These are phyloP conservation scores for Apiotrichum brassicae DNA, from an alignment of 1,284 basidiomycete genomes.

Conservation along the genomic window DNA sequence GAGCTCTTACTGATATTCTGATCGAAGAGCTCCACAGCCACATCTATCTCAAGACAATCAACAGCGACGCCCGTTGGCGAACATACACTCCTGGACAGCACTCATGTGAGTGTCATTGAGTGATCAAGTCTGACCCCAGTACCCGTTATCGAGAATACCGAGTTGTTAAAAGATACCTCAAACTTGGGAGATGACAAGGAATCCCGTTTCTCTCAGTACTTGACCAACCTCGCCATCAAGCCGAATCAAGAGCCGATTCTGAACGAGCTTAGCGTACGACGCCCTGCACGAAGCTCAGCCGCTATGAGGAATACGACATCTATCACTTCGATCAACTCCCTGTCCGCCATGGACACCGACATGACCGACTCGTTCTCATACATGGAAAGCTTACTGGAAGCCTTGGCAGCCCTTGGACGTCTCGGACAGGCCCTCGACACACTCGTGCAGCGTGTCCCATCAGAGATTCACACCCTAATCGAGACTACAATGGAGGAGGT, in stretches of 20 bases:
- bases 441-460: slow-evolving; percentile 72
- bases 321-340: slow-evolving; percentile 50
- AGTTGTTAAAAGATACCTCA: background rate
- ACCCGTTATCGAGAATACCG: slow-evolving; percentile 6
- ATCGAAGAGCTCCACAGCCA: slow-evolving; percentile 95
- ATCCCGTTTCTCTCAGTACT: slow-evolving; percentile 54
- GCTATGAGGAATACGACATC: slow-evolving; percentile 7
- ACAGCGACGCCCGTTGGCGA: slow-evolving; percentile 89
- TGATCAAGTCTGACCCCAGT: slow-evolving; percentile 10
- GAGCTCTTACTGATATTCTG: slow-evolving; percentile 83
- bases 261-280: slow-evolving; percentile 4
- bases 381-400: slow-evolving; percentile 88
- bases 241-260: slow-evolving; percentile 66
- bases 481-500: slow-evolving; percentile 18
- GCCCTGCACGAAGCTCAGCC: background rate
- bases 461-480: slow-evolving; percentile 60
- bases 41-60: slow-evolving; percentile 94
- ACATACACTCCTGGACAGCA: slow-evolving; percentile 75
- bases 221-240: slow-evolving; percentile 64
- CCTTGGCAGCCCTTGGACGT: slow-evolving; percentile 82
- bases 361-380: slow-evolving; percentile 67
- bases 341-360: background rate
- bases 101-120: slow-evolving; percentile 49
- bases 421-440: slow-evolving; percentile 78
- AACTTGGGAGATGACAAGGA: background rate